Evolutionary conservation across 768 basidiomycete genomes (phyloP), one percentile per base, ranked within the genome.

Genomic region (Termitomyces sp.): DNA sequence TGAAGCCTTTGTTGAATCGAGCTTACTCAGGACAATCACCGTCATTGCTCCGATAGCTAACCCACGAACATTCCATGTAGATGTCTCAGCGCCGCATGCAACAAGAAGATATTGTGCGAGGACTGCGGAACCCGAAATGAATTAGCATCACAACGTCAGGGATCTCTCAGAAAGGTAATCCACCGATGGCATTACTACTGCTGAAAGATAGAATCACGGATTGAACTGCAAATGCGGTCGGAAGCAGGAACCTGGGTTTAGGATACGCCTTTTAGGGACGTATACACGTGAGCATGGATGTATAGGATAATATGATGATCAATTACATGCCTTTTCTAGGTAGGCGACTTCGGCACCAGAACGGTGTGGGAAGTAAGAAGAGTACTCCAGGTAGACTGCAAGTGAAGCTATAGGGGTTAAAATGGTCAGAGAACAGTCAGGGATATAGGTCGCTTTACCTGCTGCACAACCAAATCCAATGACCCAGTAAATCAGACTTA

Each of bases 341-440:
- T 78, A 81, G 3, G 76, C 80, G 8, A 81, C 79, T 59, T 80
- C 76, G 9, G 77, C 81, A 6, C 80, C 80, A 8, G 79, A 78
- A 16, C 81, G 72, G 54, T 76, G 70, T 12, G 81, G 81, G 62
- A 80, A 81, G 66, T 78, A 77, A 37, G 76, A 71, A 1, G 76
- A 74, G 34, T 76, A 75, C 64, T 81, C 80, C 12, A 77, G 70
- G 59, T 75, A 81, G n/a, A 76, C 70, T 15, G 73, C 63, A 18
- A 76, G 67, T 16, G 66, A 70, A 15, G 75, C 73, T 72, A 42
- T 13, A 39, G 31, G 27, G 58, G 7, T 57, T 15, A 15, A 15
- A 2, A 39, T 20, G 12, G 27, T 50, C 20, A 24, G 22, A 30
- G 20, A 31, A 39, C 9, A 1, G n/a, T 6, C 9, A 16, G 9